These are phyloP conservation scores for Populus pruinosa DNA, from an alignment of 345 rosid species.

Conservation along the genomic window DNA sequence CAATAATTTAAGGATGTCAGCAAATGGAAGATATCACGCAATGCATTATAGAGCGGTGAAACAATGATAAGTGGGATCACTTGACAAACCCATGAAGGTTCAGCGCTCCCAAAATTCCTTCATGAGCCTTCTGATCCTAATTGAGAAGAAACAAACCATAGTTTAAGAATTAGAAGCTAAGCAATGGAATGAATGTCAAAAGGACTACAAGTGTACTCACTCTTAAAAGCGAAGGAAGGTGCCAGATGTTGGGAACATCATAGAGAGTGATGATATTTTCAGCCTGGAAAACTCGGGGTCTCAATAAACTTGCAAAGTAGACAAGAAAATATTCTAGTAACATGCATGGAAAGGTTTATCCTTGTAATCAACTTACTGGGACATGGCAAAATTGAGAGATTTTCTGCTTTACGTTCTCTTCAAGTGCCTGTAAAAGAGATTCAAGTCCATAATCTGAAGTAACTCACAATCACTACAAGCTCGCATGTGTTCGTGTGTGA, in stretches of 20 bases:
- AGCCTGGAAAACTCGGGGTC: conserved; percentile 42
- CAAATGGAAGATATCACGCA: neutral
- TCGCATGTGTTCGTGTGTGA: neutral
- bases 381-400: conserved; percentile 96
- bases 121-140: conserved; percentile 96
- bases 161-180: conserved; percentile 1
- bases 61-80: conserved; percentile 7
- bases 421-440: conserved; percentile 64
- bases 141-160: conserved; percentile 13
- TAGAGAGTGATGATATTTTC: conserved; percentile 76
- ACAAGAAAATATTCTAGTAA: neutral
- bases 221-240: conserved; percentile 78
- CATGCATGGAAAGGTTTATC: neutral
- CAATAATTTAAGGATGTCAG: neutral
- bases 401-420: conserved; percentile 69
- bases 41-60: neutral
- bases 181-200: neutral
- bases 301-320: neutral
- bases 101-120: conserved; percentile 71
- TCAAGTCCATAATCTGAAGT: conserved; percentile 5
- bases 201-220: conserved; percentile 38
- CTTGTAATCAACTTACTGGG: conserved; percentile 39
- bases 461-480: neutral
- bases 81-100: conserved; percentile 61
- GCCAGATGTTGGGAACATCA: conserved; percentile 98